Conservation (phyloP, 78 protist species). For the slime mould (Dictyostelium discoideum) region DNA sequence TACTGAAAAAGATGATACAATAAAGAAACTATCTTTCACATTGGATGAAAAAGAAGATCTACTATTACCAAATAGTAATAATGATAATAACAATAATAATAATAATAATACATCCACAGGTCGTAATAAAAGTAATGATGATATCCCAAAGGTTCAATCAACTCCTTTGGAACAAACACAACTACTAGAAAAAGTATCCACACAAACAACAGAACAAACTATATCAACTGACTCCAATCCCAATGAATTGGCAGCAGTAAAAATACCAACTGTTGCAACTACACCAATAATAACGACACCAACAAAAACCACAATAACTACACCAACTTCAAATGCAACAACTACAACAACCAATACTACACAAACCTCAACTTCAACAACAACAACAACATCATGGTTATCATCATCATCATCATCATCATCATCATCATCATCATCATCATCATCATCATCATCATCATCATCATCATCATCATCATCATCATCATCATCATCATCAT, state of each 20-base stretch:
- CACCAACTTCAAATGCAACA: not conserved
- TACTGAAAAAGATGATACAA: not conserved
- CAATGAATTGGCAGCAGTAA: not conserved
- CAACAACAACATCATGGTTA: not conserved
- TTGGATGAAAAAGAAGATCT: not conserved
- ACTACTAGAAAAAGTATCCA: not conserved
- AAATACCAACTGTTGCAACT: not conserved
- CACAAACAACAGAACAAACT: not conserved
- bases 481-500: too few species aligned
- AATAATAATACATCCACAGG: too few species aligned
- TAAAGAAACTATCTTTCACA: not conserved
- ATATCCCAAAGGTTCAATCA: not conserved
- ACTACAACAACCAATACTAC: not conserved
- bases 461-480: not conserved
- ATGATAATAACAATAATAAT: not conserved
- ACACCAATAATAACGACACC: not conserved
- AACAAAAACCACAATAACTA: too few species aligned
- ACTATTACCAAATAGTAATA: not conserved
- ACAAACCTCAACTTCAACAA: not conserved
- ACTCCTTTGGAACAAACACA: not conserved
- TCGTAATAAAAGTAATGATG: too few species aligned
- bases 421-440: too few species aligned
- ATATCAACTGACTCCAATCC: not conserved
- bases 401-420: too few species aligned
- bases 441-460: too few species aligned